Base-by-base conservation (phyloP, 148 eudicot genomes). In the Nyssa sinensis region DNA sequence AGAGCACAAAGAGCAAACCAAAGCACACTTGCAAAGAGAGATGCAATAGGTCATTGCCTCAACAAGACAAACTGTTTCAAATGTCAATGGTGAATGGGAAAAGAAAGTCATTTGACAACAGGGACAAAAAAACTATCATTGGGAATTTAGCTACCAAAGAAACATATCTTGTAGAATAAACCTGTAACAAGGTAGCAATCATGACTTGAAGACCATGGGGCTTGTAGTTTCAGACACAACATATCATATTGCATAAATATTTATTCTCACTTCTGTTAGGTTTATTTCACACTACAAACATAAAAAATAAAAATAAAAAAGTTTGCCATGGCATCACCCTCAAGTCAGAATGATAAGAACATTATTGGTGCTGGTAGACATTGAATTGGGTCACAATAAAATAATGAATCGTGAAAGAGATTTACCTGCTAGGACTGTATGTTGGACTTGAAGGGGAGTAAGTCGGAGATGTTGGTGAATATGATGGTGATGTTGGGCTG, bases 401-500 rank as follows among this genome's bases (percentile, higher is more conserved):
- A 49, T 41, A 67, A 7, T 19, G 31, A 61, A 62, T n/a, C 30
- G 31, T 49, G 57, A 77, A 25, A 49, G 51, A 12, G 21, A 67
- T 39, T 62, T 82, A 87, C 90, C 90, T 87, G 88, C 88, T 84
- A 8, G 90, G 90, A 77, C 90, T 87, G 57, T 84, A 87, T 7
- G 86, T 82, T 67, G 90, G 90, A 58, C 88, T 87, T 1, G 90
- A 87, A 3, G 90, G 90, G 16, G 90, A 87, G 74, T 87, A 87
- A 19, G 90, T 75, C 13, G 90, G 90, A 65, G 90, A 87, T 37
- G 90, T 84, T 53, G 90, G 90, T 47, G 90, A 87, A 76, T 82
- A 87, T 8, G 90, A 79, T 53, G 90, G 90, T 13, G 87, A 87
- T 16, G 90, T 87, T 14, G 90, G 88, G 71, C 90, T 87, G 84